Base-by-base conservation (phyloP, 2,329 filamentous ascomycete species). In the Colletotrichum liriopes region DNA sequence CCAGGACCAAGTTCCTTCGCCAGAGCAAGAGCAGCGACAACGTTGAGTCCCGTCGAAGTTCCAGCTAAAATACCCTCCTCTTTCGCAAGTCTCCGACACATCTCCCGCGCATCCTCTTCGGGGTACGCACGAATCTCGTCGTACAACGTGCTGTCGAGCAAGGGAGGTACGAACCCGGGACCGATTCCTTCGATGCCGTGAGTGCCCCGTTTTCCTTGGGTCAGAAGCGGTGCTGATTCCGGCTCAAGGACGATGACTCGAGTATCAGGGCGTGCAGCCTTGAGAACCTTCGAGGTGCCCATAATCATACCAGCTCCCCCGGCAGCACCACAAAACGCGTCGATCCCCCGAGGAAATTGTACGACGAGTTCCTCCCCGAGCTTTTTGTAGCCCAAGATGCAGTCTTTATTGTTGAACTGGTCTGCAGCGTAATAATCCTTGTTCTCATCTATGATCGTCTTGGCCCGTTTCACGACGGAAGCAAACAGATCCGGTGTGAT, bases 221-320 rank as follows among this genome's bases (percentile, higher is more conserved):
- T 56, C 2, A 71, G 32, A 6, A 66, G 16, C 5, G 61, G 54
- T 12, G 67, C 23, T 11, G 52, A 65, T 18, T 37, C 61, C 6
- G 71, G 67, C 61, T 73, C 71, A 8, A 73, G 67, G 2, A 52
- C 39, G n/a, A 73, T 49, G 0, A 73, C n/a, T 16, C 51, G 52
- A 3, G 67, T 66, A n/a, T 56, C 51, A 1, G 43, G 37, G 2
- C 51, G 18, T 6, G n/a, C 43, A 18, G 49, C 58, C 29, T 71
- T 73, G 0, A 71, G 47, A 5, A 67, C 56, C 32, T 39, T 58
- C 1, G 74, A 55, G 7, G 66, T 66, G 26, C 73, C 71, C 49
- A 73, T 74, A 20, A 41, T 43, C 71, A 75, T 74, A 14, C 73
- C 73, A 14, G 74, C 74, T 1, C 58, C 64, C 3, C 73, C 73